These are phyloP conservation scores for Arabidopsis hybrid DNA, from an alignment of 441 rosid species.

Conservation along the genomic window DNA sequence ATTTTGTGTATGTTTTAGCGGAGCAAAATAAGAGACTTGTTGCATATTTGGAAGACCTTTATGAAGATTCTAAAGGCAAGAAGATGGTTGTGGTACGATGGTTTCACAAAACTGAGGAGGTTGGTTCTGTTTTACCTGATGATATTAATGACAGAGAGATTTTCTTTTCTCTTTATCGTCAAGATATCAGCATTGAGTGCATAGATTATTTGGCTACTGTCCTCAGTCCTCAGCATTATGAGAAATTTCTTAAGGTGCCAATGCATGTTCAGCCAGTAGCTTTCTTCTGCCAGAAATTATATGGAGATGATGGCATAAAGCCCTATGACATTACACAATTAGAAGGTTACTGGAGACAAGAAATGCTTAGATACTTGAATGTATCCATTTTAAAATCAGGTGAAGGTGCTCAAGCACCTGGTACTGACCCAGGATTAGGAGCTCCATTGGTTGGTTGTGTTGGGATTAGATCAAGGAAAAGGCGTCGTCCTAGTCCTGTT, in stretches of 20 bases:
- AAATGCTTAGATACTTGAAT: conserved; percentile 50
- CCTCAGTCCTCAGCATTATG: conserved; percentile 73
- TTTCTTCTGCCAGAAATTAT: conserved; percentile 66
- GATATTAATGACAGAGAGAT: conserved; percentile 79
- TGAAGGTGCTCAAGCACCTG: conserved; percentile 39
- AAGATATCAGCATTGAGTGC: conserved; percentile 90
- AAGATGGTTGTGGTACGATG: conserved; percentile 85
- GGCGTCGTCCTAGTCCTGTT: conserved; percentile 43
- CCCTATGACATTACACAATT: conserved; percentile 72
- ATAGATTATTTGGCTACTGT: conserved; percentile 87
- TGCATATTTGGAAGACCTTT: conserved; percentile 85
- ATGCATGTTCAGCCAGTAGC: conserved; percentile 47
- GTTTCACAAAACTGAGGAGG: conserved; percentile 96
- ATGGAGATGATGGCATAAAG: conserved; percentile 57
- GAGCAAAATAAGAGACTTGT: conserved; percentile 73
- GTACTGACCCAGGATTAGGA: conserved; percentile 38
- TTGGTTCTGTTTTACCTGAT: conserved; percentile 69
- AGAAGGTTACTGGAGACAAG: conserved; percentile 85
- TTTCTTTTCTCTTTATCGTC: conserved; percentile 83
- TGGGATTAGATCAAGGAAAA: conserved; percentile 60
- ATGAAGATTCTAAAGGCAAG: conserved; percentile 71
- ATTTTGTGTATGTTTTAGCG: conserved; percentile 76
- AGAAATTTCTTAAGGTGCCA: conserved; percentile 52
- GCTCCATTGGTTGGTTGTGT: conserved; percentile 41
- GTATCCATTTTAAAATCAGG: conserved; percentile 41